A percentile compares a stretch with the other conserved stretches of the same genome.
Evolutionary conservation across 2,329 filamentous ascomycete genomes (phyloP).

Genomic region (Fusarium graminum): DNA sequence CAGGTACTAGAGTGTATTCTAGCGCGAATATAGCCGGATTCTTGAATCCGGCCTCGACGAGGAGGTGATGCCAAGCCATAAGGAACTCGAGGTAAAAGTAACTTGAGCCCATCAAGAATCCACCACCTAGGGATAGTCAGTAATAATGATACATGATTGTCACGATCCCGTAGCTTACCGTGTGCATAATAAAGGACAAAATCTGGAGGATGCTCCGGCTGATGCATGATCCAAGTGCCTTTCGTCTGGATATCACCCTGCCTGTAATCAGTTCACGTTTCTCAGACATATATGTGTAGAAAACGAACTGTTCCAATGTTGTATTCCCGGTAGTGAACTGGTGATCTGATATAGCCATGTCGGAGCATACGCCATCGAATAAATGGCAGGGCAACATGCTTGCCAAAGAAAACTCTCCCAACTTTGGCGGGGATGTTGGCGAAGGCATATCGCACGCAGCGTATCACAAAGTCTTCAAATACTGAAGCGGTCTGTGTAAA

Average conservation of each 20-base stretch:
- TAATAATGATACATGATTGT: neutral
- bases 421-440: constrained; percentile 76
- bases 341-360: constrained; percentile 73
- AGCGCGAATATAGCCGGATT: constrained; percentile 85
- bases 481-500: constrained; percentile 78
- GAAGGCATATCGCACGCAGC: constrained; percentile 84
- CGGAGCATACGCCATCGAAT: constrained; percentile 80
- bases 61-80: constrained; percentile 75
- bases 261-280: constrained; percentile 3
- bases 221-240: constrained; percentile 77
- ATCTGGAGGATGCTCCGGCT: constrained; percentile 73
- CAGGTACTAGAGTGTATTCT: constrained; percentile 84
- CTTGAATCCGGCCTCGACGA: constrained; percentile 73
- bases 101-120: constrained; percentile 84
- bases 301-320: constrained; percentile 49
- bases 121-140: constrained; percentile 69
- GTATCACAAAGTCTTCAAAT: constrained; percentile 82
- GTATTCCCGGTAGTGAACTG: constrained; percentile 72
- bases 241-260: constrained; percentile 60
- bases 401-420: constrained; percentile 82
- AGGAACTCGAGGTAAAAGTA: constrained; percentile 91
- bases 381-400: constrained; percentile 79
- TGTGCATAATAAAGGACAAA: constrained; percentile 87
- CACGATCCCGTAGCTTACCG: constrained; percentile 61
- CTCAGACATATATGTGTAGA: neutral